Evolutionary conservation across 208 protist genomes (phyloP), one percentile per base, ranked within the genome.

Genomic region (Novymonas esmeraldas): DNA sequence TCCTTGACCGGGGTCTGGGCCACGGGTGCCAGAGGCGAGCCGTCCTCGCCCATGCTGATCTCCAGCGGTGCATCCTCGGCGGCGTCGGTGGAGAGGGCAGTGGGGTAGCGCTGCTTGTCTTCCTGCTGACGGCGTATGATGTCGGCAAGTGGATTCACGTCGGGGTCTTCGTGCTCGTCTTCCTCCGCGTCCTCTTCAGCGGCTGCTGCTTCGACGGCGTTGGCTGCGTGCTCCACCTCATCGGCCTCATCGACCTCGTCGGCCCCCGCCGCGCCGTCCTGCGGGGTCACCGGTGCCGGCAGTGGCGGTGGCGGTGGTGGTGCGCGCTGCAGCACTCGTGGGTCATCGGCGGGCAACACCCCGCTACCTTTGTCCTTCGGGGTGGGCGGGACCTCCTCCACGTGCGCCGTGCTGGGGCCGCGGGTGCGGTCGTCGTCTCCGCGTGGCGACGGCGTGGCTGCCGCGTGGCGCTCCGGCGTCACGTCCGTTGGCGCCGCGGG

Each of bases 351-450:
- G 10, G 70, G 45, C 18, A 73, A 52, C 7, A 36, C 48, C 70
- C 49, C 64, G 14, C 39, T 29, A 11, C 28, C 38, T 28, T 81
- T 64, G 5, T 44, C 50, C 20, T 62, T 39, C 14, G 62, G 67
- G 4, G 70, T 69, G 11, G 70, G 70, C 2, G 70, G 70, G 49
- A 81, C 70, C 65, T 83, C 78, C 46, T 80, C 59, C 14, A 80
- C 49, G 10, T 48, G 67, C 7, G 64, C 70, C 14, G 56, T 76
- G 59, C 70, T 80, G 11, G 51, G 44, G 3, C 55, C 59, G 13
- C 59, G 60, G 29, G 68, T 59, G 45, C 29, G 10, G 22, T 65
- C 55, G 9, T 64, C 69, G 9, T 49, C 63, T 6, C 63, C 60
- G 29, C 26, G 24, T 38, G 54, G 48, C 20, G 58, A 45, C 42